Percentiles rank a stretch among this genome's conserved stretches.
phyloP scores from a whole-genome alignment of 139 green algal genomes.

The Chlorella sp. region DNA sequence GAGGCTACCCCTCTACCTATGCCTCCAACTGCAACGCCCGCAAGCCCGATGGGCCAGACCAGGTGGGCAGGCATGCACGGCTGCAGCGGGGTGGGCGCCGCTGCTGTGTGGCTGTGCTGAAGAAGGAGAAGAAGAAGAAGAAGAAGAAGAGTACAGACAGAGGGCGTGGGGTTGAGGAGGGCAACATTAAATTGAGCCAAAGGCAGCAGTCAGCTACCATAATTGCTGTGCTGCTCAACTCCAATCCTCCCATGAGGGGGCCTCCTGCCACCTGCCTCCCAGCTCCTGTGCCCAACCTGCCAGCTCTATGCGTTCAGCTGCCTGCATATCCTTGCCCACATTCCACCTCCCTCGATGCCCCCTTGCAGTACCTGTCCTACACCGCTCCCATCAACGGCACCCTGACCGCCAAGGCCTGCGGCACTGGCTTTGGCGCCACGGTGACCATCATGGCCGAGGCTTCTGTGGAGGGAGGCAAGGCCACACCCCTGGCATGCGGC shows the following conservation, averaged over 20 bases:
- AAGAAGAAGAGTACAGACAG: no score
- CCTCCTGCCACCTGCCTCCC: neutral
- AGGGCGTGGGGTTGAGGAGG: no score
- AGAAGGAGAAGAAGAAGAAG: no score
- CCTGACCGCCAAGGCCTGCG: constrained; percentile 11
- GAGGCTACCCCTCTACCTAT: neutral
- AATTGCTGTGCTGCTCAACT: neutral
- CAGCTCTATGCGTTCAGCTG: no score
- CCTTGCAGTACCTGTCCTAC: neutral
- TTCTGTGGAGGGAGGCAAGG: neutral
- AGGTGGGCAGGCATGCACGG: neutral
- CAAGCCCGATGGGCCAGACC: neutral
- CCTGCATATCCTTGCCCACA: no score
- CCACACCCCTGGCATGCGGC: neutral
- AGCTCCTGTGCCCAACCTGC: neutral
- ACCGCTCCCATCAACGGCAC: neutral
- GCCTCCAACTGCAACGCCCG: neutral
- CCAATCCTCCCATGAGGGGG: neutral
- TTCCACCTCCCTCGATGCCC: no score
- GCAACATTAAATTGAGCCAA: no score
- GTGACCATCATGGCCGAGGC: neutral
- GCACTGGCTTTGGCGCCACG: neutral
- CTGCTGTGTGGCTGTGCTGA: no score
- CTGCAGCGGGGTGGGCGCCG: no score
- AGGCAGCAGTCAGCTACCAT: no score